Evolutionary conservation across 768 basidiomycete species (phyloP).

Genomic region (Kwoniella mangroviensis): DNA sequence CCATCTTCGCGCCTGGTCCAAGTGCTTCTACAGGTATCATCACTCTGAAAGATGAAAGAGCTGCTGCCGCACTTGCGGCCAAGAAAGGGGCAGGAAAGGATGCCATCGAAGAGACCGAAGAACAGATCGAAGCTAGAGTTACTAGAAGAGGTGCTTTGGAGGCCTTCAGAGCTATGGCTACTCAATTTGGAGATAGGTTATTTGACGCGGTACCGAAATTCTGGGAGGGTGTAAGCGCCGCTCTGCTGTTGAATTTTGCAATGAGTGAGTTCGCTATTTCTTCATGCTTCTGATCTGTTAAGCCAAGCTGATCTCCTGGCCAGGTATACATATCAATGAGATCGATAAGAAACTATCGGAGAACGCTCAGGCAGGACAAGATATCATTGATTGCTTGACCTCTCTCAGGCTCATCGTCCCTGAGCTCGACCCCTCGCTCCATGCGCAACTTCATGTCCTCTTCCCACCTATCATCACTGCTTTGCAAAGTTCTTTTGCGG

Average conservation of each 20-base stretch:
- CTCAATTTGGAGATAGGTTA: conserved; percentile 72
- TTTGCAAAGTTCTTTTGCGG: conserved; percentile 82
- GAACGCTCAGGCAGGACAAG: conserved; percentile 35
- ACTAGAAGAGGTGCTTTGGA: conserved; percentile 83
- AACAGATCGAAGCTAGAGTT: conserved; percentile 69
- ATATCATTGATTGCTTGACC: conserved; percentile 83
- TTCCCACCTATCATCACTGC: conserved; percentile 78
- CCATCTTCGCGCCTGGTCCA: conserved; percentile 72
- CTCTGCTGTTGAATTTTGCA: conserved; percentile 63
- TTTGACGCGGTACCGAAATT: conserved; percentile 85
- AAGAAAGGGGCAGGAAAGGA: conserved; percentile 33
- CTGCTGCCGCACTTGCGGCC: conserved; percentile 50
- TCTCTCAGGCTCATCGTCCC: conserved; percentile 82
- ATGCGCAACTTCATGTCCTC: conserved; percentile 70
- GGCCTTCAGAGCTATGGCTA: conserved; percentile 78
- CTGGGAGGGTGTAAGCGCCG: conserved; percentile 90
- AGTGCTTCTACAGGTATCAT: conserved; percentile 68
- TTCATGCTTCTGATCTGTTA: too few relatives aligned
- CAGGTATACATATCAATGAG: conserved; percentile 10
- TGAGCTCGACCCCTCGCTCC: conserved; percentile 71
- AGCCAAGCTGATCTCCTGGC: too few relatives aligned
- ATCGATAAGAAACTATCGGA: conserved; percentile 19
- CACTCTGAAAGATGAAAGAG: conserved; percentile 63
- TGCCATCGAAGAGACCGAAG: conserved; percentile 60
- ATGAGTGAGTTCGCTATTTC: not conserved